A percentile compares a stretch with the other conserved stretches of the same genome.
phyloP scores from a whole-genome alignment of 2,329 filamentous ascomycete genomes.

The Epichloe glyceriae region DNA sequence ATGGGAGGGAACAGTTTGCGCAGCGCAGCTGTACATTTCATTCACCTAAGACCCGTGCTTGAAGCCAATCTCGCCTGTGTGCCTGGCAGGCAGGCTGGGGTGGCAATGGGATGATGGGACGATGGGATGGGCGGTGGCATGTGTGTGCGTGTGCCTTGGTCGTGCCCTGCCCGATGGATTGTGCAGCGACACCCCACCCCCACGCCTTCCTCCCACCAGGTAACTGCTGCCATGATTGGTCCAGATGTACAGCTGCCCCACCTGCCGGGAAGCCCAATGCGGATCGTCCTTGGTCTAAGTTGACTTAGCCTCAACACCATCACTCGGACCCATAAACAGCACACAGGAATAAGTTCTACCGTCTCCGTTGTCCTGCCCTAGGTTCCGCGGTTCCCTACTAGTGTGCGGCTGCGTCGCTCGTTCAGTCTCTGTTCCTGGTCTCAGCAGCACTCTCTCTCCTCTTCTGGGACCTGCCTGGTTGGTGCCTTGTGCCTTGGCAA shows the following conservation, averaged over 20 bases:
- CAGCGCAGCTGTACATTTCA: too few species aligned
- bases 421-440: background rate
- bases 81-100: too few species aligned
- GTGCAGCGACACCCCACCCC: background rate
- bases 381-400: background rate
- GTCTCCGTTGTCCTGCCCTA: slow-evolving; percentile 1
- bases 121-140: too few species aligned
- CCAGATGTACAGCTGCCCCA: background rate
- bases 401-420: too few species aligned
- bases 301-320: slow-evolving; percentile 3
- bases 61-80: too few species aligned
- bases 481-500: too few species aligned
- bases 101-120: too few species aligned
- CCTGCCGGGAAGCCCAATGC: slow-evolving; percentile 4
- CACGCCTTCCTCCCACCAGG: background rate
- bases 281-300: slow-evolving; percentile 6
- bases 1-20: too few species aligned
- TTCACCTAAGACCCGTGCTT: too few species aligned
- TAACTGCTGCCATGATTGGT: background rate
- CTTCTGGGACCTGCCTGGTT: background rate
- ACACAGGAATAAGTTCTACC: background rate
- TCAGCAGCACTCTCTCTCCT: background rate
- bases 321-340: background rate
- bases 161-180: too few species aligned
- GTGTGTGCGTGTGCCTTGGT: too few species aligned